Evolutionary conservation across 208 protist genomes (phyloP).

Genomic region (Trypanosoma lewisi): DNA sequence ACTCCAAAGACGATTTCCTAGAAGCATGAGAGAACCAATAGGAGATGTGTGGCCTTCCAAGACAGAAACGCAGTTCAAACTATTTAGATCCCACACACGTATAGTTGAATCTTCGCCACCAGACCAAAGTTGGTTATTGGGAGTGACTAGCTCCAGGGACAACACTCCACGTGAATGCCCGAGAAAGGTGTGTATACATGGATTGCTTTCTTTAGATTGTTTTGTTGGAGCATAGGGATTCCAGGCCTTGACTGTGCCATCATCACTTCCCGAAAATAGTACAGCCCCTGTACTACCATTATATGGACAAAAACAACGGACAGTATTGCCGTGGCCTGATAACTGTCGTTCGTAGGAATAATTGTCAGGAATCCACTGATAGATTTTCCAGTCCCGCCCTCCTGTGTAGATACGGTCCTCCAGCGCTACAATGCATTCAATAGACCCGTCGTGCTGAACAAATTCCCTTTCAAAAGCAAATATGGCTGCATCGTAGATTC

Average conservation of each 20-base stretch:
- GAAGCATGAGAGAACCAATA: conserved; percentile 43
- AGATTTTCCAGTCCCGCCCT: conserved; percentile 76
- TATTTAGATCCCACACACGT: conserved; percentile 78
- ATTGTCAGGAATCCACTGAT: conserved; percentile 47
- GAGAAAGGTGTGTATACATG: conserved; percentile 53
- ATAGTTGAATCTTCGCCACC: conserved; percentile 76
- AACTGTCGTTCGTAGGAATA: conserved; percentile 43
- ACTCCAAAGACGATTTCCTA: conserved; percentile 79
- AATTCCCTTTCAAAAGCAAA: conserved; percentile 36
- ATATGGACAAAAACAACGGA: conserved; percentile 57
- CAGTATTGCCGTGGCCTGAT: conserved; percentile 60
- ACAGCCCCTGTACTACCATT: conserved; percentile 55
- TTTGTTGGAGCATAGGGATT: conserved; percentile 47
- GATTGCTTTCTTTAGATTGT: conserved; percentile 22
- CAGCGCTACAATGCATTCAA: conserved; percentile 31
- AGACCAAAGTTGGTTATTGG: conserved; percentile 79
- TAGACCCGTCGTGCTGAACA: conserved; percentile 30
- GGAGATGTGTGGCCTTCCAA: conserved; percentile 64
- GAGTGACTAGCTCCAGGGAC: conserved; percentile 44
- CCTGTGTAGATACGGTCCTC: conserved; percentile 75
- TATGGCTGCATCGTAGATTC: conserved; percentile 52
- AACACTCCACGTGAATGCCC: conserved; percentile 51
- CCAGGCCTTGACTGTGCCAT: conserved; percentile 76
- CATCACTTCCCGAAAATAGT: conserved; percentile 81
- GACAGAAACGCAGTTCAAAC: conserved; percentile 45